Evolutionary conservation across 2,329 filamentous ascomycete genomes (phyloP), one percentile per base, ranked within the genome.

Genomic region (Apiospora hydei): DNA sequence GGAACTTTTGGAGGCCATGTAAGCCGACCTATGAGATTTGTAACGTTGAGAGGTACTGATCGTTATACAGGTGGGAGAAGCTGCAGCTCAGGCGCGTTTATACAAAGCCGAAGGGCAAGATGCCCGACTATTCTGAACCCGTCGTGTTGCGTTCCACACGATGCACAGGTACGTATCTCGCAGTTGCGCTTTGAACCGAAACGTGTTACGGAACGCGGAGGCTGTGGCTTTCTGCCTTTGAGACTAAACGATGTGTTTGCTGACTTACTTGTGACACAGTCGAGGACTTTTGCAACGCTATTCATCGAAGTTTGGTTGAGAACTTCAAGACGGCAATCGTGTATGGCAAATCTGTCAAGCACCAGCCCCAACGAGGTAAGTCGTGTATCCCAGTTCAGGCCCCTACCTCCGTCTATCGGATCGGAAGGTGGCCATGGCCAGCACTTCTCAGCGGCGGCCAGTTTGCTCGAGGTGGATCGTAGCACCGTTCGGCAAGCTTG

Each of bases 281-380:
- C 64, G 96, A 99, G 84, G 96, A 98, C 81, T 99, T 99, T 83
- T 99, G 96, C 85, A 98, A 98, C 85, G 90, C 94, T 76, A 99
- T 99, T 81, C 96, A 99, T 85, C 94, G 96, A 82, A 97, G 91
- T 71, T 98, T 99, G 81, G 89, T 96, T 71, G 96, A 99, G 78
- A 92, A 98, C 78, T 99, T 99, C 88, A 97, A 96, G 84, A 90
- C 92, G 74, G 96, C 96, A 71, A 92, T 99, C 80, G 96, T 99
- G 57, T 99, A 98, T 78, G 96, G 96, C 77, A 96, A 96, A 82
- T 98, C 95, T 71, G 96, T 98, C 77, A 98, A 98, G 88, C 96
- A 99, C 85, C 96, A 98, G 85, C 96, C 96, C 76, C 96, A 99
- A 85, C 91, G 95, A 79, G 68, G 68, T 69, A 57, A 38, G 68